Percentiles rank a stretch among this genome's conserved stretches.
Conservation (phyloP, 2,329 filamentous ascomycete genomes). For the Echinosphaeria canescens region DNA sequence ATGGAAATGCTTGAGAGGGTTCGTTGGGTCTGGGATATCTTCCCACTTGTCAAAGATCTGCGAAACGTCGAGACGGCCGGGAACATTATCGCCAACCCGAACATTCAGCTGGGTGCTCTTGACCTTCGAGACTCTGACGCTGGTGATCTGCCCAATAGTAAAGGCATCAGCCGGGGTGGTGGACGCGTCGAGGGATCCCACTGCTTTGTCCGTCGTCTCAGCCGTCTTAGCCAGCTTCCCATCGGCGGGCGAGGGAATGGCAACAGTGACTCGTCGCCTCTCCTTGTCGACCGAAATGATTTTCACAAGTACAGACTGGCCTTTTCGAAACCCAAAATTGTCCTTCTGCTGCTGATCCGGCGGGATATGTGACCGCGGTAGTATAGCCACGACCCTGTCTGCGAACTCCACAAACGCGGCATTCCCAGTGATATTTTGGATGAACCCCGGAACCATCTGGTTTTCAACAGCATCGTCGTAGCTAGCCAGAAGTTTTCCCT, state of each 20-base stretch:
- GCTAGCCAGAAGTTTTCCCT: slow-evolving; percentile 45
- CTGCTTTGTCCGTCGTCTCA: slow-evolving; percentile 15
- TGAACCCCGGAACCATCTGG: slow-evolving; percentile 51
- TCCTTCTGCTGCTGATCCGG: slow-evolving; percentile 44
- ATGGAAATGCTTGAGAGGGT: slow-evolving; percentile 56
- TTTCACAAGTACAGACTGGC: slow-evolving; percentile 53
- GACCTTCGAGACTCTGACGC: slow-evolving; percentile 61
- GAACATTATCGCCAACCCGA: slow-evolving; percentile 63
- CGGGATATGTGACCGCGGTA: slow-evolving; percentile 60
- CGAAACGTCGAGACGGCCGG: slow-evolving; percentile 84
- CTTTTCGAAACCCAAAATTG: slow-evolving; percentile 59
- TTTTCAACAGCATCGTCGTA: slow-evolving; percentile 55
- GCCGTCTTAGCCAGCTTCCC: slow-evolving; percentile 15
- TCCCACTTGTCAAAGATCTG: slow-evolving; percentile 81
- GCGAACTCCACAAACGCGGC: slow-evolving; percentile 82
- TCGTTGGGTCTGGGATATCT: slow-evolving; percentile 63
- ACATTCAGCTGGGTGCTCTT: slow-evolving; percentile 91
- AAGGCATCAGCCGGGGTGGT: slow-evolving; percentile 51
- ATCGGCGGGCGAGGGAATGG: slow-evolving; percentile 22
- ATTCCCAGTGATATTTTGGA: slow-evolving; percentile 63
- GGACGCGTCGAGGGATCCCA: slow-evolving; percentile 34
- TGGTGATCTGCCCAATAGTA: slow-evolving; percentile 47
- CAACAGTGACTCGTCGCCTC: slow-evolving; percentile 42
- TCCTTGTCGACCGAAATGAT: slow-evolving; percentile 52
- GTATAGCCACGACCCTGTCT: slow-evolving; percentile 51